Evolutionary conservation across 106 monocot genomes (phyloP), one percentile per base, ranked within the genome.

Genomic region (Agapanthus africanus): DNA sequence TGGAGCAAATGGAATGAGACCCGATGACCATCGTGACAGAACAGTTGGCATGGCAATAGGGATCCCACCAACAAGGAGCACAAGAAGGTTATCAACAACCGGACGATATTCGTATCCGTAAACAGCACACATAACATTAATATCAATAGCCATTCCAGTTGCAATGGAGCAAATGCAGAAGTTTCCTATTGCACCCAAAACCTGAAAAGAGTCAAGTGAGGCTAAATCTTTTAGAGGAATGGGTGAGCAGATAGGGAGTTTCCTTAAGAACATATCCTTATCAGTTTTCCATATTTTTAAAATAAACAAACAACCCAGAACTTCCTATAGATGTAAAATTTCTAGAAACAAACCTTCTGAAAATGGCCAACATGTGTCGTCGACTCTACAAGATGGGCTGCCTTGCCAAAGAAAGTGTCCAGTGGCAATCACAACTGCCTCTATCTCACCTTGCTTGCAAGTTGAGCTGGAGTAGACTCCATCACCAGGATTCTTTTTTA

Each of bases 401-500:
- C 82, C 70, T 82, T 82, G 35, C 82, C 82, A 67, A 82, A 82
- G 71, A 82, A 82, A 32, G 82, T 82, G 65, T 82, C 82, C 82
- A 70, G 82, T 82, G 51, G 82, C 82, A 66, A 82, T 82, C n/a
- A n/a, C n/a, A n/a, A n/a, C n/a, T n/a, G n/a, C n/a, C n/a, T n/a
- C n/a, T n/a, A n/a, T n/a, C n/a, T 82, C 82, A 66, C 82, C 82
- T 78, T 82, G 82, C 67, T 82, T 82, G 71, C 82, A 82, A 15
- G 82, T 82, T 71, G 82, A 82, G 46, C 82, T 78, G 0, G 82
- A 82, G 74, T 82, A 82, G 32, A 82, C 74, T 32, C 76, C 81
- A 70, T 77, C 73, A 41, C 81, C 81, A 57, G 81, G 70, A 34
- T 77, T 44, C 65, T 81, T 81, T 9, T 77, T 81, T 40, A 73